Percentiles rank a stretch among this genome's conserved stretches.
phyloP scores from a whole-genome alignment of 2,329 filamentous ascomycete species.

The Calycina herbarum region DNA sequence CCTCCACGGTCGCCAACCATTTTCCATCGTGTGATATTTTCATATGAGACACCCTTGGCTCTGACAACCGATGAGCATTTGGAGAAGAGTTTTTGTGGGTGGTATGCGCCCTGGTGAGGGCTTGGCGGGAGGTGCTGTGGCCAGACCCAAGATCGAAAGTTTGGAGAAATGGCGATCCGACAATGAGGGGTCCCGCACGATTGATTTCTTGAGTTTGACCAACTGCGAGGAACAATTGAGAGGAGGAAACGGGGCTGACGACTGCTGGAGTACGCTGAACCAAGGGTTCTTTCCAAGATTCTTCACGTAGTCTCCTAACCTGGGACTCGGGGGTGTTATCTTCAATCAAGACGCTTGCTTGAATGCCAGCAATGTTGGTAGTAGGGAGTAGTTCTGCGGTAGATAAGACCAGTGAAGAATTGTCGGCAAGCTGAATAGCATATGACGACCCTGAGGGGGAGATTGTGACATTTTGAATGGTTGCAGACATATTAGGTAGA shows the following conservation, averaged over 20 bases:
- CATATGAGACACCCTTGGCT: constrained; percentile 76
- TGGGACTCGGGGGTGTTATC: constrained; percentile 52
- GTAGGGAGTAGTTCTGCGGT: constrained; percentile 86
- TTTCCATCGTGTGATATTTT: constrained; percentile 76
- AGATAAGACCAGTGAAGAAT: constrained; percentile 86
- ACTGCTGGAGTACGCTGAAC: constrained; percentile 53
- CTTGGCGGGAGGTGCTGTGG: constrained; percentile 80
- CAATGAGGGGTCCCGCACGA: constrained; percentile 49
- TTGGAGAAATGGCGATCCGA: constrained; percentile 69
- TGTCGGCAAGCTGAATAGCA: constrained; percentile 82
- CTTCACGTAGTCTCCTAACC: constrained; percentile 48
- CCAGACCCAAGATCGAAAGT: constrained; percentile 82
- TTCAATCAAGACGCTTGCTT: constrained; percentile 57
- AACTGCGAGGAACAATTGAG: constrained; percentile 68
- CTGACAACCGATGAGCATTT: constrained; percentile 68
- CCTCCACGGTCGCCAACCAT: constrained; percentile 90
- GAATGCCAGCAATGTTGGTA: constrained; percentile 80
- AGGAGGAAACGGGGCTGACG: constrained; percentile 61
- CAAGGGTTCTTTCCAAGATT: constrained; percentile 30
- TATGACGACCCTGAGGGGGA: constrained; percentile 81
- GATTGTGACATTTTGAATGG: constrained; percentile 80
- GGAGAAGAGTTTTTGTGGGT: constrained; percentile 77
- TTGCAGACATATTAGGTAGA: constrained; percentile 85
- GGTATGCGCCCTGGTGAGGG: constrained; percentile 82
- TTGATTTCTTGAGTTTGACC: constrained; percentile 59